Evolutionary conservation across 2,329 filamentous ascomycete species (phyloP).

Genomic region (Clonostachys rhizophaga): DNA sequence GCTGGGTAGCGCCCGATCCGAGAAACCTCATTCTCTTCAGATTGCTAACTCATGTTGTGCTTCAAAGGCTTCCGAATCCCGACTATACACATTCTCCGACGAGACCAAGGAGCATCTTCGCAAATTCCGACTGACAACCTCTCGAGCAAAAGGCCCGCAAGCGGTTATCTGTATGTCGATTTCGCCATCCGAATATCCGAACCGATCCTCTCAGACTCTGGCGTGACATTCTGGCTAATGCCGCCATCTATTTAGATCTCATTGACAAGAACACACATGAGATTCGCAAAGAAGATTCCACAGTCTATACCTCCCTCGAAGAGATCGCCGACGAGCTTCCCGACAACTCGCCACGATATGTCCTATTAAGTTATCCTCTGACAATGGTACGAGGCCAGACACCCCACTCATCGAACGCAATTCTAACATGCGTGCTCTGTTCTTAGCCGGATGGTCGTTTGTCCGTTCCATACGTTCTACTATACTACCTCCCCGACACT

Average conservation of each 20-base stretch:
- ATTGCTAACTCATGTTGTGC: constrained; percentile 1
- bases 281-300: constrained; percentile 75
- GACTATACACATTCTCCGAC: constrained; percentile 87
- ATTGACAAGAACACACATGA: constrained; percentile 90
- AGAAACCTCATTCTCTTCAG: constrained; percentile 4
- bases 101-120: constrained; percentile 86
- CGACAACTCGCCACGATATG: constrained; percentile 84
- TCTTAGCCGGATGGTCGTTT: constrained; percentile 72
- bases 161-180: constrained; percentile 82
- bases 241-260: constrained; percentile 54
- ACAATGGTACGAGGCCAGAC: constrained; percentile 59
- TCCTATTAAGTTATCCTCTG: constrained; percentile 86
- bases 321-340: constrained; percentile 86
- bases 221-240: too few species aligned
- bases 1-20: not conserved
- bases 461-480: constrained; percentile 86
- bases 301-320: constrained; percentile 74
- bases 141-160: constrained; percentile 78
- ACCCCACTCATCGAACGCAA: not conserved
- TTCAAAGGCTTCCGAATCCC: constrained; percentile 64
- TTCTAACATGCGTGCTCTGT: not conserved
- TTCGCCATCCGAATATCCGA: constrained; percentile 1
- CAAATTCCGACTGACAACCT: constrained; percentile 92
- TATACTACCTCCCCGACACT: constrained; percentile 92
- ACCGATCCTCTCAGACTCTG: too few species aligned